phyloP scores from a whole-genome alignment of 495 filamentous ascomycete genomes.

The Aspergillus avenaceus region DNA sequence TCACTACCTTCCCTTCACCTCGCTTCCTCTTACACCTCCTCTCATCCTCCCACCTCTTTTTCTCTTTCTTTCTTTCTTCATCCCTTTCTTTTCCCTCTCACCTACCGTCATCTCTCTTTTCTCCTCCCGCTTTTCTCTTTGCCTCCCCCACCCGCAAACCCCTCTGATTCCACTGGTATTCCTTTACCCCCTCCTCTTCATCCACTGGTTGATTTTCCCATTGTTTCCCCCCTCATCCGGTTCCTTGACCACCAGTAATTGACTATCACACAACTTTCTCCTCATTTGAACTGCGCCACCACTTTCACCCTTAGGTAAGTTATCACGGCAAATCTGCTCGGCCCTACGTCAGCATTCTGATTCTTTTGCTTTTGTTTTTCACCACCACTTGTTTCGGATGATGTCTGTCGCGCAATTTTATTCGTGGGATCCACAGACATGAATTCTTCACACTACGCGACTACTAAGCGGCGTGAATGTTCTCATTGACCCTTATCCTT shows the following conservation, averaged over 20 bases:
- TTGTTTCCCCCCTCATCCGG: slow-evolving; percentile 4
- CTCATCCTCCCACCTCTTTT: slow-evolving; percentile 14
- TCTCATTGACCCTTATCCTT: background rate
- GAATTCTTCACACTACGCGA: no score
- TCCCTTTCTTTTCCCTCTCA: slow-evolving; percentile 18
- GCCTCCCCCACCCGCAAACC: slow-evolving; percentile 20
- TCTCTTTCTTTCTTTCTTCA: slow-evolving; percentile 9
- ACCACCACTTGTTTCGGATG: no score
- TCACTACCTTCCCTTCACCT: slow-evolving; percentile 10
- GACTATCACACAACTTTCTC: background rate
- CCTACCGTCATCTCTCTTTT: slow-evolving; percentile 17
- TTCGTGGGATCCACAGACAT: no score
- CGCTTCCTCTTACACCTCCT: slow-evolving; percentile 15
- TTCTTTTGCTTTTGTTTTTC: no score
- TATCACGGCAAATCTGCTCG: background rate
- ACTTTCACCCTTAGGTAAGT: background rate
- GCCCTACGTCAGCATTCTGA: no score
- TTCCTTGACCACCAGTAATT: slow-evolving; percentile 1
- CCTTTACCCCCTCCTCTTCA: slow-evolving; percentile 8
- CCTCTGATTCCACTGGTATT: slow-evolving; percentile 5
- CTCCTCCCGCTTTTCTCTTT: slow-evolving; percentile 11
- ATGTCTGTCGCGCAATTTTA: no score
- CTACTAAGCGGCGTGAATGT: background rate
- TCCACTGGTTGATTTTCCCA: background rate
- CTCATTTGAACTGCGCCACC: background rate